Base-by-base conservation (phyloP, 345 rosid species). In the Rhodomyrtus tomentosa region DNA sequence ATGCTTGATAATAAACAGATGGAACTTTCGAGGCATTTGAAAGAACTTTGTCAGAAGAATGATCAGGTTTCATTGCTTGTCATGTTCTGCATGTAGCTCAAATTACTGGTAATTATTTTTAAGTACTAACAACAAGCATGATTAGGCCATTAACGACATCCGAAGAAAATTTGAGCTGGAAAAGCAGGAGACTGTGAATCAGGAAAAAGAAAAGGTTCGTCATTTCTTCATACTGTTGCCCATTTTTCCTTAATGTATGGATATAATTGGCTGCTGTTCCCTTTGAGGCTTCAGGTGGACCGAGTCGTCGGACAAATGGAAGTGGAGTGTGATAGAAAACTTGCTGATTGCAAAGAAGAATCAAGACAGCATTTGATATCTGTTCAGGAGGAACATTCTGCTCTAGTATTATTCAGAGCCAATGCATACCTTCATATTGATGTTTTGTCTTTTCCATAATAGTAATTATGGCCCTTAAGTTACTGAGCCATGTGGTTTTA, bases 21-120 rank as follows among this genome's bases (percentile, higher is more conserved):
- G 89, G 99, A 95, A 86, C 87, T 95, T 58, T 94, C 98, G 55
- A 90, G 93, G 89, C 98, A 95, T 86, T 88, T 96, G 93, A 94
- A 95, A 91, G 99, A 96, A 86, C 89, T 95, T 86, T 94, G 96
- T 89, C 97, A 90, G 88, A 95, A 93, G 87, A 96, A 95, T 87
- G 99, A 96, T 85, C 95, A 94, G 98, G 99, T 95, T 81, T 84
- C 68, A 83, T 82, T 82, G 6, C 50, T 80, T 80, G 56, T 55
- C 29, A 84, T 83, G 79, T 38, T 36, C 84, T 83, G 24, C 82
- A 85, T 87, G 81, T 42, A 83, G 81, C 49, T 49, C 15, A 48
- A 29, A 38, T 38, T 50, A 36, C 54, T 25, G 84, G 42, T 22
- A 20, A 68, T 68, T 6, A 36, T 68, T 68, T 68, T 68, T 68